phyloP scores from a whole-genome alignment of 192 early-diverging fungal species.

The Rhizophagus sp. region DNA sequence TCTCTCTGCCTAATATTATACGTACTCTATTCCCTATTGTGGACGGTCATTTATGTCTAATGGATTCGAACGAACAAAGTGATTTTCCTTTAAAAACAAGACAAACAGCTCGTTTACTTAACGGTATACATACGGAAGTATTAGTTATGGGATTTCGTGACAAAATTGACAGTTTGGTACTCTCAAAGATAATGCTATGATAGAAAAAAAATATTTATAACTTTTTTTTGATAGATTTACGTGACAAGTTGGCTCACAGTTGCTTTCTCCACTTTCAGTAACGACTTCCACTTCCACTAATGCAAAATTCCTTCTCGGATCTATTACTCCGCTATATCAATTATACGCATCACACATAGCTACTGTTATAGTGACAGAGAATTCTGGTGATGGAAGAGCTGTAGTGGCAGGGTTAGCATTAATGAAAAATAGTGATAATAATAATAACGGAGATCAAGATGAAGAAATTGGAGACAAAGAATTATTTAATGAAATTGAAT shows the following conservation, averaged over 20 bases:
- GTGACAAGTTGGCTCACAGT: slow-evolving; percentile 3
- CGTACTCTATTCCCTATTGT: no score
- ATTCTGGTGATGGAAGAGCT: slow-evolving; percentile 47
- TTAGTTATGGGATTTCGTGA: slow-evolving; percentile 49
- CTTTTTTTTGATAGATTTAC: slow-evolving; percentile 3
- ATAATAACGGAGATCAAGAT: slow-evolving; percentile 26
- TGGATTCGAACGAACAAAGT: not conserved
- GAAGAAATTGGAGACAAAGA: slow-evolving; percentile 36
- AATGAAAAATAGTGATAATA: slow-evolving; percentile 35
- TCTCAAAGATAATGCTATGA: not conserved
- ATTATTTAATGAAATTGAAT: slow-evolving; percentile 43
- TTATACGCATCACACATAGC: slow-evolving; percentile 56
- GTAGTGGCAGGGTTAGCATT: slow-evolving; percentile 52
- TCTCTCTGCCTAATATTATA: no score
- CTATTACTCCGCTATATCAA: slow-evolving; percentile 42
- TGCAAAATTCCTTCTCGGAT: slow-evolving; percentile 48
- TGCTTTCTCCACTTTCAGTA: not conserved
- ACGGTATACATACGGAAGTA: slow-evolving; percentile 52
- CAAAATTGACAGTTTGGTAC: slow-evolving; percentile 57
- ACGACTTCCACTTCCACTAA: slow-evolving; percentile 30
- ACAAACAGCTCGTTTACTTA: slow-evolving; percentile 44
- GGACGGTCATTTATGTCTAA: not conserved
- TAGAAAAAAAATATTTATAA: no score
- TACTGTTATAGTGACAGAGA: slow-evolving; percentile 49
- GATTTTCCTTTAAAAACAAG: slow-evolving; percentile 44